phyloP scores from a whole-genome alignment of 805 yeast species.

The Wickerhamomyces chambardii region DNA sequence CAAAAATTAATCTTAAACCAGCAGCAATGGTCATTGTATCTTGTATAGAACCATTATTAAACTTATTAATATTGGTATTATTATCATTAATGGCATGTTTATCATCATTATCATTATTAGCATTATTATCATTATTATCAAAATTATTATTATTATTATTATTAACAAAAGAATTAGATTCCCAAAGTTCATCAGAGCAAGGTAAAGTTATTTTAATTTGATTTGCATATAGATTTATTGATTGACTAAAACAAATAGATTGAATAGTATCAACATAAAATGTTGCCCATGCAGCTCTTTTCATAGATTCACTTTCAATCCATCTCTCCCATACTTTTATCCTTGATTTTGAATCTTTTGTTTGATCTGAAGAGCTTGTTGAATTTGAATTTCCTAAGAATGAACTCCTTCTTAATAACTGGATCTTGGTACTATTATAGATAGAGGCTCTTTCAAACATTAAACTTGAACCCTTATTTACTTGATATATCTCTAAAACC shows the following conservation, averaged over 20 bases:
- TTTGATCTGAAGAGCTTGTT: conserved; percentile 21
- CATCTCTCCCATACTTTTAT: conserved; percentile 17
- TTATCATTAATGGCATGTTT: too few species aligned
- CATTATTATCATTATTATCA: too few species aligned
- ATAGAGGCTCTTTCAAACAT: conserved; percentile 43
- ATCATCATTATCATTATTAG: too few species aligned
- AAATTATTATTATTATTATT: too few species aligned
- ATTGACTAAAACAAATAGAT: conserved; percentile 31
- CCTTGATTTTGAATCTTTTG: conserved; percentile 1
- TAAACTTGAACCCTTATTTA: conserved; percentile 30
- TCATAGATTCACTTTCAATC: conserved; percentile 36
- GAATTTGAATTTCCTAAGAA: conserved; percentile 32
- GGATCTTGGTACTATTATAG: conserved; percentile 43
- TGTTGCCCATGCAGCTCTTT: conserved; percentile 33
- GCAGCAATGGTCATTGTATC: background rate
- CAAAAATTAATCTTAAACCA: background rate
- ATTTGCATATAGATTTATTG: conserved; percentile 3
- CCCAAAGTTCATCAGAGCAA: conserved; percentile 1
- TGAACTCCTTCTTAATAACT: conserved; percentile 38
- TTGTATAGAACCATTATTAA: too few species aligned
- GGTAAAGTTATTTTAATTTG: conserved; percentile 1
- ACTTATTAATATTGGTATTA: too few species aligned
- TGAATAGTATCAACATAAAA: conserved; percentile 31
- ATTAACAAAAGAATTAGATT: background rate
- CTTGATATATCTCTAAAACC: conserved; percentile 38